phyloP scores from a whole-genome alignment of 2,329 filamentous ascomycete species.

The Scolecobasidium constrictum region DNA sequence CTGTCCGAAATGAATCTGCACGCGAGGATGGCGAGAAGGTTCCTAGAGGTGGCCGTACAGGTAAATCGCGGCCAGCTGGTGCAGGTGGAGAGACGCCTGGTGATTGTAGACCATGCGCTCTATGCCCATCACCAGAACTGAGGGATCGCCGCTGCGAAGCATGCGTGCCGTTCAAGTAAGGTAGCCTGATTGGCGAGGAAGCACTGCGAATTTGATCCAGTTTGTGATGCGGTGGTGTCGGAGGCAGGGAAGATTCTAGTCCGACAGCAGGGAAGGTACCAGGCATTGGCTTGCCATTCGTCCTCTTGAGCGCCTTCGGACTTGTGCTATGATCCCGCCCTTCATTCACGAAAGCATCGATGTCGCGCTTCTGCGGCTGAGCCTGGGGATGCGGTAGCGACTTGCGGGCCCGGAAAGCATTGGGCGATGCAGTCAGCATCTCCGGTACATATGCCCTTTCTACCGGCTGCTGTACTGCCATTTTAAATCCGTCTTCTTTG shows the following conservation, averaged over 20 bases:
- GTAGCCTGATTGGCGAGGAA: neutral
- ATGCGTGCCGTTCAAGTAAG: neutral
- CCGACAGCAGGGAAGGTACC: neutral
- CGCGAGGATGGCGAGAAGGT: constrained; percentile 27
- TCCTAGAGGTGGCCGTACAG: neutral
- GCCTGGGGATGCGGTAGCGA: neutral
- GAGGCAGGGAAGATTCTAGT: neutral
- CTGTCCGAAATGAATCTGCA: constrained; percentile 36
- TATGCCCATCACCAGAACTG: neutral
- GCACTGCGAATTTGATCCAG: neutral
- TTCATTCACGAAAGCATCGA: neutral
- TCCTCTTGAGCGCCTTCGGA: neutral
- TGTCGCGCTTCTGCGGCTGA: neutral
- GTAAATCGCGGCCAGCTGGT: neutral
- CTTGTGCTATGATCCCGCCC: neutral
- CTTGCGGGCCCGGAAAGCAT: neutral
- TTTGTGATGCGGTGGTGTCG: neutral
- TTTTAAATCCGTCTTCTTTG: neutral
- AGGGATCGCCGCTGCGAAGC: neutral
- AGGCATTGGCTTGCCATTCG: neutral
- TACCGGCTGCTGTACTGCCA: neutral
- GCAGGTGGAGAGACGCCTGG: constrained; percentile 24
- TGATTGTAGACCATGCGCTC: constrained; percentile 19
- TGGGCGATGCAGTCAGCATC: too few species aligned
- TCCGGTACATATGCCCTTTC: neutral